Percentiles rank a stretch among this genome's conserved stretches.
These are phyloP conservation scores for Spinacia oleracea DNA, from an alignment of 179 eudicot genomes.

Conservation along the genomic window DNA sequence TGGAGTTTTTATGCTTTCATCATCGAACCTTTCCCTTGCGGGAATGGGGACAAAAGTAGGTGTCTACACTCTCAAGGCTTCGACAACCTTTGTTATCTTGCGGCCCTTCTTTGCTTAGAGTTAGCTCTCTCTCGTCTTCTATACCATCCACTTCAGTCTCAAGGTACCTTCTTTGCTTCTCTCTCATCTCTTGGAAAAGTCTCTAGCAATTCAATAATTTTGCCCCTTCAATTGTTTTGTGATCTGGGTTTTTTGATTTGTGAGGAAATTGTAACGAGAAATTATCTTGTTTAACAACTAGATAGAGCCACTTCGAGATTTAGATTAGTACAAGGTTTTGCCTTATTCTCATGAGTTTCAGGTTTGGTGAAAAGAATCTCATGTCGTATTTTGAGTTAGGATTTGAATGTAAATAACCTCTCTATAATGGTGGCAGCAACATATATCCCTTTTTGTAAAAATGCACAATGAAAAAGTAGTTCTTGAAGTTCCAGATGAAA, in stretches of 20 bases:
- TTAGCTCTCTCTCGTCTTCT: conserved; percentile 42
- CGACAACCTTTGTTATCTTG: conserved; percentile 60
- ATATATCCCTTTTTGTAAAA: too few species aligned
- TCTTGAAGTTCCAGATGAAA: conserved; percentile 61
- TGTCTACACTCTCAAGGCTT: conserved; percentile 65
- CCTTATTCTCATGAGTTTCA: not conserved
- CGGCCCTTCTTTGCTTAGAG: conserved; percentile 45
- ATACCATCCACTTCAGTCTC: conserved; percentile 14
- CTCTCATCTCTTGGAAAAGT: not conserved
- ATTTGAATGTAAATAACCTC: too few species aligned
- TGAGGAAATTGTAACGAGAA: not conserved
- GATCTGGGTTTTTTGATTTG: too few species aligned
- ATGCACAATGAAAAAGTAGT: too few species aligned
- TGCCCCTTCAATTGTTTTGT: too few species aligned
- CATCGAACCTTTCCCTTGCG: too few species aligned
- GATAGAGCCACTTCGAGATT: not conserved
- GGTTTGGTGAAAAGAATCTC: not conserved
- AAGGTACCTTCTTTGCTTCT: conserved; percentile 8
- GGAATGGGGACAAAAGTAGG: too few species aligned
- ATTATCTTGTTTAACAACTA: too few species aligned
- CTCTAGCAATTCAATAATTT: too few species aligned
- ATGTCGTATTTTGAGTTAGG: too few species aligned
- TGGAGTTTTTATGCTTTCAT: too few species aligned
- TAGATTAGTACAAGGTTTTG: not conserved
- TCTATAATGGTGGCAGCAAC: too few species aligned